These are phyloP conservation scores for Nigrograna mackinnonii DNA, from an alignment of 2,329 filamentous ascomycete species.

Conservation along the genomic window DNA sequence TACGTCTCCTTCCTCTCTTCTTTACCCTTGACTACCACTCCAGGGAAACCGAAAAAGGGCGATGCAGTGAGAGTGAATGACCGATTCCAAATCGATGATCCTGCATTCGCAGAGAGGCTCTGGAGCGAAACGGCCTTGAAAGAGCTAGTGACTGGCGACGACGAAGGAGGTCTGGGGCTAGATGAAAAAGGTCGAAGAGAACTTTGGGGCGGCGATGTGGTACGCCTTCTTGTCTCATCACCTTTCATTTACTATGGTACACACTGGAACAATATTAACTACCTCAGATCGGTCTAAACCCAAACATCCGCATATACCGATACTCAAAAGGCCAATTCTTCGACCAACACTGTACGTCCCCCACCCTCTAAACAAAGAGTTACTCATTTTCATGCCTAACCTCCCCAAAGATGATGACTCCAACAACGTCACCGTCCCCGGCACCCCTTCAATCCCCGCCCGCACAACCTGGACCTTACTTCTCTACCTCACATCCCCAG, in stretches of 20 bases:
- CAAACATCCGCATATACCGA: constrained; percentile 87
- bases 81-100: constrained; percentile 80
- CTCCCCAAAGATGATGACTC: constrained; percentile 75
- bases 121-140: constrained; percentile 79
- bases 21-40: constrained; percentile 76
- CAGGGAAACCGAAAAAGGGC: constrained; percentile 75
- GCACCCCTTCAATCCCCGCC: constrained; percentile 48
- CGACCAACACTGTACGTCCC: constrained; percentile 79
- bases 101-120: constrained; percentile 70
- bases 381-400: constrained; percentile 10
- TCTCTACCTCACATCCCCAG: constrained; percentile 78
- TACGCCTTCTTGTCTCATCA: no score
- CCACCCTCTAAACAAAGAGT: no score
- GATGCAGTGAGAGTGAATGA: constrained; percentile 88
- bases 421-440: constrained; percentile 67
- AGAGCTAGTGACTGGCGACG: constrained; percentile 53
- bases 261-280: no score
- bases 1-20: constrained; percentile 75
- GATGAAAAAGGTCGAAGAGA: constrained; percentile 34
- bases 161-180: constrained; percentile 34
- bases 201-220: constrained; percentile 76
- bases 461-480: constrained; percentile 91
- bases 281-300: constrained; percentile 70
- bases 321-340: constrained; percentile 89
- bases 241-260: no score